A percentile compares a stretch with the other conserved stretches of the same genome.
Conservation (phyloP, 2,329 filamentous ascomycete species). For the Pseudogymnoascus sp. region DNA sequence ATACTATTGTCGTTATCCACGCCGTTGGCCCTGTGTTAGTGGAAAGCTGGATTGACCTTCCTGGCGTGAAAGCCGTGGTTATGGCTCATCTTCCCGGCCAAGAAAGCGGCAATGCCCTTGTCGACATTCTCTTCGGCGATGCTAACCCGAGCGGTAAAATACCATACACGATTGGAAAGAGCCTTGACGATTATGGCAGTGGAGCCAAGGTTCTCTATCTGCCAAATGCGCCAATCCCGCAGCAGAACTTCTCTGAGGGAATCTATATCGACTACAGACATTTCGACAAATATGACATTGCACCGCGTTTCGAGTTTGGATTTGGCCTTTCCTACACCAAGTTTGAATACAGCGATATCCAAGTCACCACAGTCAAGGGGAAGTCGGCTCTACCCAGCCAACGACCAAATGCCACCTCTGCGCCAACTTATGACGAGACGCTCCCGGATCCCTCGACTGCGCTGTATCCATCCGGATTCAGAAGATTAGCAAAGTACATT, state of each 20-base stretch:
- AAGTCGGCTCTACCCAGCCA: slow-evolving; percentile 29
- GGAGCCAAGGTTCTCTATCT: slow-evolving; percentile 62
- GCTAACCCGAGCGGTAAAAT: slow-evolving; percentile 74
- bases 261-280: slow-evolving; percentile 85
- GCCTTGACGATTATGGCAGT: slow-evolving; percentile 67
- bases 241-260: slow-evolving; percentile 77
- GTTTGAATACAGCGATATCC: slow-evolving; percentile 47
- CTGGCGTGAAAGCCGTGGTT: slow-evolving; percentile 69
- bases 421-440: slow-evolving; percentile 43
- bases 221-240: slow-evolving; percentile 69
- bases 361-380: slow-evolving; percentile 35
- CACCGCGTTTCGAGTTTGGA: slow-evolving; percentile 78
- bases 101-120: slow-evolving; percentile 76
- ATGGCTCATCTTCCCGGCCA: slow-evolving; percentile 82
- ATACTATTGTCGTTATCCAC: slow-evolving; percentile 79
- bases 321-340: slow-evolving; percentile 68
- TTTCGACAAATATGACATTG: slow-evolving; percentile 69
- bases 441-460: slow-evolving; percentile 45
- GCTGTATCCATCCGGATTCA: slow-evolving; percentile 50
- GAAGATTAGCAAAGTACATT: slow-evolving; percentile 54
- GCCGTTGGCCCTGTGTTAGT: slow-evolving; percentile 76
- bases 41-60: slow-evolving; percentile 71
- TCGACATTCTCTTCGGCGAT: slow-evolving; percentile 71
- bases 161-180: slow-evolving; percentile 78
- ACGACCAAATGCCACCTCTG: slow-evolving; percentile 31